These are phyloP conservation scores for Sclerotinia subarctica DNA, from an alignment of 2,329 filamentous ascomycete species.

Conservation along the genomic window DNA sequence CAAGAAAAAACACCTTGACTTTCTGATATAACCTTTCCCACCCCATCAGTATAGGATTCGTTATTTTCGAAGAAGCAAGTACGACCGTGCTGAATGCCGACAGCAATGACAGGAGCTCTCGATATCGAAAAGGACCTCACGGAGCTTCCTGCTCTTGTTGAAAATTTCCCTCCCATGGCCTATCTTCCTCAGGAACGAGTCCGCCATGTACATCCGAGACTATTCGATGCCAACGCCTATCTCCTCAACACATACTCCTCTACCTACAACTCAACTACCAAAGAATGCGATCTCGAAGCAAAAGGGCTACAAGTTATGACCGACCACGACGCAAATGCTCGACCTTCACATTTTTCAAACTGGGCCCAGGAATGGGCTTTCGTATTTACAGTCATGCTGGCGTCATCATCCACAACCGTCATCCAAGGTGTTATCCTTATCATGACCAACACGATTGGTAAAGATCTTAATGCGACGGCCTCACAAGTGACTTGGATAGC, in stretches of 20 bases:
- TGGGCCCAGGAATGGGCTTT: conserved; percentile 32
- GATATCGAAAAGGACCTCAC: neutral
- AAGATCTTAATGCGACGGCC: conserved; percentile 60
- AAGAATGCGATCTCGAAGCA: conserved; percentile 13
- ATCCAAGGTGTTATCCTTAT: conserved; percentile 58
- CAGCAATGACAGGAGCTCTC: neutral
- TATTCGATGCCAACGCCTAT: neutral
- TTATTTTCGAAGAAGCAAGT: neutral
- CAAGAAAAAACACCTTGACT: neutral
- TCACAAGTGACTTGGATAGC: conserved; percentile 67
- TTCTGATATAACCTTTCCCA: neutral
- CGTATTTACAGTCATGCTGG: conserved; percentile 54
- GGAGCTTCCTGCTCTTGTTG: neutral
- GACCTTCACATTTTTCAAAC: conserved; percentile 30
- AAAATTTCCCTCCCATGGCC: neutral
- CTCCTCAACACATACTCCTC: neutral
- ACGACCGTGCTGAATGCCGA: neutral
- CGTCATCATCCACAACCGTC: conserved; percentile 61
- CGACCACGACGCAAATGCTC: conserved; percentile 27
- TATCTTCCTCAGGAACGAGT: neutral
- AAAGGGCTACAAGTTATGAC: conserved; percentile 17
- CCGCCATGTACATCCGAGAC: neutral
- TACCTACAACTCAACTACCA: neutral
- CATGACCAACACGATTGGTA: conserved; percentile 58
- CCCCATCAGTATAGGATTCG: neutral